These are phyloP conservation scores for Sisymbrium irio DNA, from an alignment of 345 rosid species.

Conservation along the genomic window DNA sequence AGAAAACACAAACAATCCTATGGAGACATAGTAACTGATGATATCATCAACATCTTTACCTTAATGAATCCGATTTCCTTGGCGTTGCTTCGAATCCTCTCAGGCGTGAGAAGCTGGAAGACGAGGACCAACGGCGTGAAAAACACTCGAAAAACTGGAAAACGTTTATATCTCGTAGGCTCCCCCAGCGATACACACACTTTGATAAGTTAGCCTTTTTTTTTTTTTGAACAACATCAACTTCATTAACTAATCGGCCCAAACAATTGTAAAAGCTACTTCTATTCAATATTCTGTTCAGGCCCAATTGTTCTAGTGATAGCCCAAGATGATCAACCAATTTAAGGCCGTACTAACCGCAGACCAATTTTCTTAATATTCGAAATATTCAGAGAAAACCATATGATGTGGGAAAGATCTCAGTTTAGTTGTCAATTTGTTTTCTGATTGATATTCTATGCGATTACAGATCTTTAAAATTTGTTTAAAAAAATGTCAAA, in stretches of 20 bases:
- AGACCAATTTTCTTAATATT: no score
- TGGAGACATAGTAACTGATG: background rate
- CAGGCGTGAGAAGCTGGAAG: no score
- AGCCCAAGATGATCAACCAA: background rate
- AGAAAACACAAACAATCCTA: background rate
- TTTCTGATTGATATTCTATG: background rate
- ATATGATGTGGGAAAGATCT: background rate
- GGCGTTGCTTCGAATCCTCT: constrained; percentile 49
- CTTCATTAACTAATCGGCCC: no score
- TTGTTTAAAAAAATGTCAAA: constrained; percentile 4
- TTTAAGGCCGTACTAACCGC: no score
- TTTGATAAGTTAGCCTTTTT: no score
- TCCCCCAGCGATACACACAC: no score
- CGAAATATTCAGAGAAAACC: background rate
- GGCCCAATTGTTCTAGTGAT: background rate
- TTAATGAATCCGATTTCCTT: constrained; percentile 52
- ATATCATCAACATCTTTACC: constrained; percentile 26
- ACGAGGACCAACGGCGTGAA: no score
- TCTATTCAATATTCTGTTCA: background rate
- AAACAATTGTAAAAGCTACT: no score
- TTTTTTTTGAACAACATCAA: no score
- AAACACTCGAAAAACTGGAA: no score
- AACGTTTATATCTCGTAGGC: no score
- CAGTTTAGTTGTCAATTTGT: constrained; percentile 15
- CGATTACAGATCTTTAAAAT: constrained; percentile 1